Evolutionary conservation across 2,329 filamentous ascomycete species (phyloP), one percentile per base, ranked within the genome.

Genomic region (Dendrostoma leiphaemia): DNA sequence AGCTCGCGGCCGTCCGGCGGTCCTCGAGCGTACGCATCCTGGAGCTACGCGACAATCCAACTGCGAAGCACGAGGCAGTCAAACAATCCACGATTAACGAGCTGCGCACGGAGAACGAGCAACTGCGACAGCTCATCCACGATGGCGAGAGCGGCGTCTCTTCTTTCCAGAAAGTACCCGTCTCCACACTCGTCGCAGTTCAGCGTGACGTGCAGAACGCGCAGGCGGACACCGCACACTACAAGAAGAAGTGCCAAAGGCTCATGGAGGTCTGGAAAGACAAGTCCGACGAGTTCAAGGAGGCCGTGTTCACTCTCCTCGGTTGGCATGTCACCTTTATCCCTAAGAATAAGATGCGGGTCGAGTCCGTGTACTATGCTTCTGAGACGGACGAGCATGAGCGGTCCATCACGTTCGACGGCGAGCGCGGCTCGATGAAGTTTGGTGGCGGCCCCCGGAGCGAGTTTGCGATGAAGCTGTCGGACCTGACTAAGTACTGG

Each of bases 391-490:
- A 89, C 52, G 85, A 89, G 65, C 84, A 90, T 67, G 85, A 88
- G 69, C 86, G 87, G 62, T 84, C 81, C 54, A 86, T 88, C 57
- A 84, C 96, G 0, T 97, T 97, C 69, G 91, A 96, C 70, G 91
- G 91, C 48, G 91, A 97, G 73, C 86, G 89, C 54, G 94, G 93
- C 7, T 97, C 92, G 1, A 99, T 99, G 94, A 99, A 99, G 79
- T 89, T 99, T 54, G 90, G 88, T 31, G 94, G 94, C 1, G 94
- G 94, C 0, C 90, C 91, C 1, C 83, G 89, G 66, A 95, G 90
- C 66, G 80, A 84, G 12, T 99, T 99, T 71, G 94, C 92, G 1
- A 75, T 83, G 52, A 87, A 91, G 70, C 96, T 99, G 59, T 82
- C 82, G 60, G 88, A 90, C 65, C 83, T 92, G 68, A 93, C 97